These are phyloP conservation scores for Keqinozyma sinolaborantium DNA, from an alignment of 1,139 yeast species.

Conservation along the genomic window DNA sequence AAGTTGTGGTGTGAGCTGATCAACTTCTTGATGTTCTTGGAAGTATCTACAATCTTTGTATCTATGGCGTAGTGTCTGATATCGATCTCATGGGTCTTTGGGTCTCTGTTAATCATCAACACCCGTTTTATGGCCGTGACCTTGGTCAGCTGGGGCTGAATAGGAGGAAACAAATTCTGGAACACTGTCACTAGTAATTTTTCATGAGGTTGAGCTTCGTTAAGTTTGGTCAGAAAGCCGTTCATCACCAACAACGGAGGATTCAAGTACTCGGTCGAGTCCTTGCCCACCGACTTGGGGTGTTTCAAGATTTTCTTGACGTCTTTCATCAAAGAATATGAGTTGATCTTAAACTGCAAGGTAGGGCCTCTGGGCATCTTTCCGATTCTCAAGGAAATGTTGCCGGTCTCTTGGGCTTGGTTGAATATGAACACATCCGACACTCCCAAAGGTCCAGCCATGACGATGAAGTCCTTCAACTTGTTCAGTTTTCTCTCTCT, in stretches of 20 bases:
- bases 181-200: conserved; percentile 84
- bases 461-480: conserved; percentile 84
- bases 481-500: conserved; percentile 84
- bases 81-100: conserved; percentile 69
- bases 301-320: conserved; percentile 62
- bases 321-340: conserved; percentile 82
- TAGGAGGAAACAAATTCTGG: conserved; percentile 95
- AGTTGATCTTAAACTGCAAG: conserved; percentile 71
- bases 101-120: conserved; percentile 72
- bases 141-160: conserved; percentile 75
- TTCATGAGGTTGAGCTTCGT: conserved; percentile 62
- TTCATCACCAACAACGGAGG: conserved; percentile 93
- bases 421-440: conserved; percentile 84
- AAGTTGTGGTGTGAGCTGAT: conserved; percentile 60
- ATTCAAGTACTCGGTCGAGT: conserved; percentile 56
- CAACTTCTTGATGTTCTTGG: conserved; percentile 74
- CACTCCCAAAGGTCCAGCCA: conserved; percentile 97
- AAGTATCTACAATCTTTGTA: conserved; percentile 82
- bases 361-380: conserved; percentile 96
- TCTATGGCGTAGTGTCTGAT: conserved; percentile 89
- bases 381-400: conserved; percentile 77
- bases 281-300: conserved; percentile 68
- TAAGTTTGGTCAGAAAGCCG: conserved; percentile 63
- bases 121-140: conserved; percentile 79
- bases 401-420: conserved; percentile 74